Evolutionary conservation across 2,329 filamentous ascomycete genomes (phyloP).

Genomic region (Trichoderma sp.): DNA sequence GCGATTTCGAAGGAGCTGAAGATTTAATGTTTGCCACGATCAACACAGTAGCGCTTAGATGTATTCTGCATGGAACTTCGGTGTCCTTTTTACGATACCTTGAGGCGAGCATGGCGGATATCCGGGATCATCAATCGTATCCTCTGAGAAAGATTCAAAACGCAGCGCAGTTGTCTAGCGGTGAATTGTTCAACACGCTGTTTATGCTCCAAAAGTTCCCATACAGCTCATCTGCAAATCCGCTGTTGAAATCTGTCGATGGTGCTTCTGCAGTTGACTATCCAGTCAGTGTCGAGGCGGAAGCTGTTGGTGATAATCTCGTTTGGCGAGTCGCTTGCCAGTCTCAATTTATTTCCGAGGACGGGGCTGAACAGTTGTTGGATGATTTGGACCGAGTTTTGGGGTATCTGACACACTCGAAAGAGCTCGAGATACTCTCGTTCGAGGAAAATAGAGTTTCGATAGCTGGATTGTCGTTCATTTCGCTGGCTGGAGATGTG

Average conservation of each 20-base stretch:
- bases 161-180: constrained; percentile 34
- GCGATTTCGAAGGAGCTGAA: constrained; percentile 69
- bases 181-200: constrained; percentile 52
- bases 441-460: constrained; percentile 54
- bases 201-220: constrained; percentile 52
- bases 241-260: constrained; percentile 61
- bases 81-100: constrained; percentile 67
- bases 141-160: constrained; percentile 69
- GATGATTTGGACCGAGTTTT: constrained; percentile 60
- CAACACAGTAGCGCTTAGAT: constrained; percentile 80
- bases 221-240: not conserved
- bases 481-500: not conserved
- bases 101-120: constrained; percentile 65
- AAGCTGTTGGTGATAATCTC: constrained; percentile 54
- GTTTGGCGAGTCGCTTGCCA: constrained; percentile 74
- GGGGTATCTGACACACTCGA: constrained; percentile 49
- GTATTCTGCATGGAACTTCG: constrained; percentile 67
- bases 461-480: constrained; percentile 60
- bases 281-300: constrained; percentile 78
- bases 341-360: constrained; percentile 47
- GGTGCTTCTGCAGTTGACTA: constrained; percentile 73
- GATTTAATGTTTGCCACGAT: constrained; percentile 81
- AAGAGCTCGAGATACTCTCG: constrained; percentile 51
- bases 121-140: constrained; percentile 72
- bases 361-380: constrained; percentile 52